Percentiles rank a stretch among this genome's conserved stretches.
phyloP scores from a whole-genome alignment of 2,329 filamentous ascomycete species.

The Pestalotiopsis sp. region DNA sequence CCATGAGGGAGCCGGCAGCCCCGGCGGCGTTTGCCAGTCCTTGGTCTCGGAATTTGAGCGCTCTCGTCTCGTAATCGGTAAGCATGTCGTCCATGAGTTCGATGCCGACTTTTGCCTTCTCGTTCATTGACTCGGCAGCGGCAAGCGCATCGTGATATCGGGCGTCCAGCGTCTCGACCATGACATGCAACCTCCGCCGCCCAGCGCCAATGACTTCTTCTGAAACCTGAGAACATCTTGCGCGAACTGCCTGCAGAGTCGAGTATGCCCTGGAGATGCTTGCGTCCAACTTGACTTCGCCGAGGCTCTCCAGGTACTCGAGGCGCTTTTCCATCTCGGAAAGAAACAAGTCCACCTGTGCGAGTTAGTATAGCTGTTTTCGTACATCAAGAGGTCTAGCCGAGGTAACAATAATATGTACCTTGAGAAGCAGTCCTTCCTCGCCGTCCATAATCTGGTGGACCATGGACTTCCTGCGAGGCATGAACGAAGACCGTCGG shows the following conservation, averaged over 20 bases:
- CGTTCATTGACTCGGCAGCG: conserved; percentile 83
- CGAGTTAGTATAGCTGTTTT: conserved; percentile 15
- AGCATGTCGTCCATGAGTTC: conserved; percentile 85
- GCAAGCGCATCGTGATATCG: conserved; percentile 85
- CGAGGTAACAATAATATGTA: conserved; percentile 25
- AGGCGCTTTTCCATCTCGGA: conserved; percentile 84
- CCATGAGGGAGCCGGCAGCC: conserved; percentile 73
- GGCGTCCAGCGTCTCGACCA: conserved; percentile 89
- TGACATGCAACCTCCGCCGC: conserved; percentile 78
- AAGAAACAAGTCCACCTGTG: conserved; percentile 76
- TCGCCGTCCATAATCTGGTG: conserved; percentile 65
- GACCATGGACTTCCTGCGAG: conserved; percentile 58
- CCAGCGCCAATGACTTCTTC: conserved; percentile 89
- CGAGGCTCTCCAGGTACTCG: conserved; percentile 86
- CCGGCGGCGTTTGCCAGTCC: conserved; percentile 69
- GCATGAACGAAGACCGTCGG: conserved; percentile 60
- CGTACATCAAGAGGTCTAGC: neutral
- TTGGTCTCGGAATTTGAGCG: conserved; percentile 77
- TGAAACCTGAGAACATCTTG: conserved; percentile 86
- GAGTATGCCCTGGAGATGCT: conserved; percentile 84
- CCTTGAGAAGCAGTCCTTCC: conserved; percentile 62
- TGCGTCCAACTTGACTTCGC: conserved; percentile 80
- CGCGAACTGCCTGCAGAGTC: conserved; percentile 83
- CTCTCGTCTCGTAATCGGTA: conserved; percentile 80
- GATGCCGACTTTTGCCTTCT: conserved; percentile 88